A percentile compares a stretch with the other conserved stretches of the same genome.
These are phyloP conservation scores for Gaillardinia entomophila DNA, from an alignment of 805 yeast species.

Conservation along the genomic window DNA sequence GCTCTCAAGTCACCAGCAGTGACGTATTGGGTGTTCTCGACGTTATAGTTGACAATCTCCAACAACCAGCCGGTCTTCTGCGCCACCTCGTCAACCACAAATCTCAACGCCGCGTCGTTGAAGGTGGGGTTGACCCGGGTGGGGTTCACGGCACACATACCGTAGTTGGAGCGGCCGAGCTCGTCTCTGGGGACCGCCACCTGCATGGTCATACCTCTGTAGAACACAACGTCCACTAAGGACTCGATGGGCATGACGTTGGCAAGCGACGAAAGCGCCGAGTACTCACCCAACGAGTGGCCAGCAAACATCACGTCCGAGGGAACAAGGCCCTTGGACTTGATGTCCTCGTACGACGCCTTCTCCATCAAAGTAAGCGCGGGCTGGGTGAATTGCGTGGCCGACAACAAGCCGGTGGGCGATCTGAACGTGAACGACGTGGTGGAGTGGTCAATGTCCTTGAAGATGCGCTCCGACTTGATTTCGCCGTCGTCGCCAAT, in stretches of 20 bases:
- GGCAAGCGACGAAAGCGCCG: conserved; percentile 94
- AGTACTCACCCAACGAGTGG: conserved; percentile 98
- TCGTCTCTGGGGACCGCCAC: conserved; percentile 99
- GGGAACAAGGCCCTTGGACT: conserved; percentile 91
- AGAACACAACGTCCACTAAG: conserved; percentile 94
- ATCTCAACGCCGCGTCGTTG: conserved; percentile 88
- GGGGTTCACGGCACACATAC: conserved; percentile 99
- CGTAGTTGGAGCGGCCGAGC: conserved; percentile 93
- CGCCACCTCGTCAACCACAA: conserved; percentile 86
- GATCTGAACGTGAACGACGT: conserved; percentile 84
- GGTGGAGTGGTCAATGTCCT: conserved; percentile 76
- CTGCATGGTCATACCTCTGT: conserved; percentile 99
- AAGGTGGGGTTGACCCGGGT: conserved; percentile 84
- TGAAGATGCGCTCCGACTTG: conserved; percentile 91
- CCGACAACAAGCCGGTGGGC: conserved; percentile 91
- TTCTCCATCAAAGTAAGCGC: conserved; percentile 99
- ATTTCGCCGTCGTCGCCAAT: conserved; percentile 77
- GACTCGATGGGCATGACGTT: conserved; percentile 99
- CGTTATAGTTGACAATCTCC: conserved; percentile 97
- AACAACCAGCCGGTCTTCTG: conserved; percentile 85
- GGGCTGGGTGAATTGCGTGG: conserved; percentile 99
- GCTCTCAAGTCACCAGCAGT: conserved; percentile 98
- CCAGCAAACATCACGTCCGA: conserved; percentile 95
- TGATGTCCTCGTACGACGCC: conserved; percentile 97
- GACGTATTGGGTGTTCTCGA: conserved; percentile 96